Conservation (phyloP, 2,329 filamentous ascomycete species). For the Xylariomycetidae sp. region DNA sequence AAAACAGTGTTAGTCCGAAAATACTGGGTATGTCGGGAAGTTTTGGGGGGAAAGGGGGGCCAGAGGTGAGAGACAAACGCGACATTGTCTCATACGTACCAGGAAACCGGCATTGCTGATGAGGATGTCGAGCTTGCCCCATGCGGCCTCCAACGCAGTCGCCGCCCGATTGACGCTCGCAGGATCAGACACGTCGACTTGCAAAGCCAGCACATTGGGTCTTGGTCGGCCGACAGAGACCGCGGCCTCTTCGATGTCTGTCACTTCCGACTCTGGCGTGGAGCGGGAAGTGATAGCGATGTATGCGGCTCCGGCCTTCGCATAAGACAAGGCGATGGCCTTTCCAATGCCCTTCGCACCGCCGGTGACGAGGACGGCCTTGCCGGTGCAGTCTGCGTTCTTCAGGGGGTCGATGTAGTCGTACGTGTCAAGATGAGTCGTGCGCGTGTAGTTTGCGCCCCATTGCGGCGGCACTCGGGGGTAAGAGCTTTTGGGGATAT, state of each 20-base stretch:
- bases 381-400: conserved; percentile 32
- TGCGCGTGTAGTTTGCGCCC: conserved; percentile 21
- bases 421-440: conserved; percentile 47
- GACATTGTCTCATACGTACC: no score
- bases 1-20: no score
- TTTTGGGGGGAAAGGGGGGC: no score
- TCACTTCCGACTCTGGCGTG: conserved; percentile 14
- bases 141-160: conserved; percentile 16
- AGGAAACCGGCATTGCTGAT: conserved; percentile 41
- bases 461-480: conserved; percentile 11
- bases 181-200: conserved; percentile 32
- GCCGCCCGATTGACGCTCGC: conserved; percentile 28
- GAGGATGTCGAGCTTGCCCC: conserved; percentile 35
- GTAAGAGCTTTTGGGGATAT: conserved; percentile 4
- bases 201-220: conserved; percentile 38
- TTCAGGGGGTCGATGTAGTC: conserved; percentile 39
- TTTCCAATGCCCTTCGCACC: conserved; percentile 51
- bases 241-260: conserved; percentile 31
- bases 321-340: conserved; percentile 50
- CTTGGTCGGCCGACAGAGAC: conserved; percentile 21
- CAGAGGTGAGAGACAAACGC: no score
- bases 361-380: conserved; percentile 47
- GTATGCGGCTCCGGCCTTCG: conserved; percentile 44
- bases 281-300: conserved; percentile 53
- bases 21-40: no score